Percentiles rank a stretch among this genome's conserved stretches.
Evolutionary conservation across 2,329 filamentous ascomycete species (phyloP).

Genomic region (Epichloe uncinata): DNA sequence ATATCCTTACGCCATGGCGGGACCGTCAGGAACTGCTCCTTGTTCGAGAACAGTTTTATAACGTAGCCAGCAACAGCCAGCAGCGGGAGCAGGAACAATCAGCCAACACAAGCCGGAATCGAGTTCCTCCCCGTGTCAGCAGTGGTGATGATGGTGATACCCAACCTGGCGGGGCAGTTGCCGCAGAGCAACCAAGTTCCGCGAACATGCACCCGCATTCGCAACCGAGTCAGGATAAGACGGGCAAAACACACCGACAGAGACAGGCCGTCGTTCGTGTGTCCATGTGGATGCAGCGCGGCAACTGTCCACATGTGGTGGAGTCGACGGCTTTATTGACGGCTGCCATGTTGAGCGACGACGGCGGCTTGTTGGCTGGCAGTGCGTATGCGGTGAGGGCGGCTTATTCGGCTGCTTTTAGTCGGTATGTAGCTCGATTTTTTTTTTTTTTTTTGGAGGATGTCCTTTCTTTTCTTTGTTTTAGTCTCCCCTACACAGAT

Average conservation of each 20-base stretch:
- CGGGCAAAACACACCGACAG: conserved; percentile 16
- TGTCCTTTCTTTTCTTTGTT: neutral
- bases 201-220: conserved; percentile 1
- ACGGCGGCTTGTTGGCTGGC: conserved; percentile 28
- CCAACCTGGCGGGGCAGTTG: neutral
- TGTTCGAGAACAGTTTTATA: conserved; percentile 53
- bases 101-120: neutral
- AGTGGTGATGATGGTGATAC: neutral
- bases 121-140: neutral
- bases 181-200: neutral
- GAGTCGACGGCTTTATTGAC: conserved; percentile 65
- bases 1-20: conserved; percentile 64
- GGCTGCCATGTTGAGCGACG: conserved; percentile 55
- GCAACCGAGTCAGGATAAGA: neutral
- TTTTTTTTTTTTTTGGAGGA: no score
- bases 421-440: conserved; percentile 41
- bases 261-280: conserved; percentile 42
- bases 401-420: conserved; percentile 62
- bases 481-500: neutral
- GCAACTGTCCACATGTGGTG: conserved; percentile 63
- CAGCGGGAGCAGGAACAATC: conserved; percentile 1
- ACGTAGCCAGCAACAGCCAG: conserved; percentile 7
- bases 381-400: conserved; percentile 46
- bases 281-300: conserved; percentile 58
- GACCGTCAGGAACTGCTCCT: conserved; percentile 49